Conservation (phyloP, 169 alveolate species). For the Theileria sp. region DNA sequence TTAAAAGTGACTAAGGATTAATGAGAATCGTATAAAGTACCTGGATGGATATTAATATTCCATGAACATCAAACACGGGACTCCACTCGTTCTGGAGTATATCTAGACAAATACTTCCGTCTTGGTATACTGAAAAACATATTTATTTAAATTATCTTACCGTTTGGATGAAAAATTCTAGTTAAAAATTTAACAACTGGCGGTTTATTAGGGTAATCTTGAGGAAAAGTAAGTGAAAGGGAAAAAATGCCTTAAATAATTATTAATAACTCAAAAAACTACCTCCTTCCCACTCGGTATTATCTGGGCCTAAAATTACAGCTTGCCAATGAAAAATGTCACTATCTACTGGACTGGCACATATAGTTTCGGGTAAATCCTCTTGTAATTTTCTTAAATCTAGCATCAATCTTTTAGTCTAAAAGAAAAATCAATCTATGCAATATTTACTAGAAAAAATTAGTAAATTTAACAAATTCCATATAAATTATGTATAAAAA, state of each 20-base stretch:
- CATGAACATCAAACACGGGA: constrained; percentile 94
- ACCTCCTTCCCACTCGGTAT: constrained; percentile 98
- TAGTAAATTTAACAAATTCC: not conserved
- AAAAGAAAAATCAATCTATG: not conserved
- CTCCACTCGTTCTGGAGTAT: constrained; percentile 95
- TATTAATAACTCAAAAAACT: not conserved
- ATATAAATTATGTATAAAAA: not conserved
- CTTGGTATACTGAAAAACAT: constrained; percentile 84
- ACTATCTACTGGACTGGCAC: constrained; percentile 93
- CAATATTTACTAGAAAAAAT: not conserved
- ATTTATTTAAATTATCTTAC: constrained; percentile 28
- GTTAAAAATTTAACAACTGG: constrained; percentile 86
- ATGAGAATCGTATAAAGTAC: not conserved
- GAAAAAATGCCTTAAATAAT: constrained; percentile 73
- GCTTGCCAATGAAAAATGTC: constrained; percentile 95
- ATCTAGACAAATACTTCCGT: constrained; percentile 93
- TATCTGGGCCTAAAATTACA: constrained; percentile 96
- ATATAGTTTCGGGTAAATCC: constrained; percentile 89
- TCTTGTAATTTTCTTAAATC: constrained; percentile 90
- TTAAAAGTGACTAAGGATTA: constrained; percentile 81
- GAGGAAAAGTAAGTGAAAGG: constrained; percentile 85
- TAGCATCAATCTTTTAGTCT: constrained; percentile 85
- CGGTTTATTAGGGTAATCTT: constrained; percentile 89
- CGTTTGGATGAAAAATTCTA: constrained; percentile 88
- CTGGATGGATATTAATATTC: constrained; percentile 93